Percentiles rank a stretch among this genome's conserved stretches.
phyloP scores from a whole-genome alignment of 2,329 filamentous ascomycete species.

The Fusarium xyrophilum region DNA sequence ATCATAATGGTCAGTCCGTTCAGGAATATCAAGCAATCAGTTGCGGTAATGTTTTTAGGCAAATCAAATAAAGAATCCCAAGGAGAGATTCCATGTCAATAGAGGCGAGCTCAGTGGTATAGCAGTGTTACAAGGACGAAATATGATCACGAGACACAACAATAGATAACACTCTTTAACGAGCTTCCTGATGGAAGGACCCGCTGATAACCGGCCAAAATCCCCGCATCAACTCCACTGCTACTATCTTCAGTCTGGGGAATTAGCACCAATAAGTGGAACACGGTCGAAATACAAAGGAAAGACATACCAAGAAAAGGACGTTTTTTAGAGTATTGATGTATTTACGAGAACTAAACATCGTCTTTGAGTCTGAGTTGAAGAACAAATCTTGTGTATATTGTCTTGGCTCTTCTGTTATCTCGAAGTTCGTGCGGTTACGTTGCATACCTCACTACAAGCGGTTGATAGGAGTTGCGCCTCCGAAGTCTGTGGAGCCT shows the following conservation, averaged over 20 bases:
- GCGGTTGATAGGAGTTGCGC: background rate
- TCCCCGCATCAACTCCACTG: conserved; percentile 27
- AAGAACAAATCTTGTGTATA: background rate
- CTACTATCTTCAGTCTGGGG: conserved; percentile 6
- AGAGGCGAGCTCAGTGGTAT: background rate
- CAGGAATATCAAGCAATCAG: background rate
- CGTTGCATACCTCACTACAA: background rate
- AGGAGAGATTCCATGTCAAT: background rate
- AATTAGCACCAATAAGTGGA: conserved; percentile 1
- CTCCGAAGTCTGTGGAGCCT: conserved; percentile 1
- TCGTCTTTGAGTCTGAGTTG: background rate
- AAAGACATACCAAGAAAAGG: background rate
- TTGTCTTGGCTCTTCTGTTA: background rate
- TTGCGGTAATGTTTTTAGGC: background rate
- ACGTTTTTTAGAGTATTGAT: background rate
- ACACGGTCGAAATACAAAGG: background rate
- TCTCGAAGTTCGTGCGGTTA: background rate
- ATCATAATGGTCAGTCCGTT: conserved; percentile 44
- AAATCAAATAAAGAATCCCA: no score
- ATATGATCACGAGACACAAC: conserved; percentile 1
- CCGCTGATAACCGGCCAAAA: conserved; percentile 29
- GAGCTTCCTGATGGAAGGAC: conserved; percentile 13
- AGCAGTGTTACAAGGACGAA: background rate
- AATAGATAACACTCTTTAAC: conserved; percentile 1
- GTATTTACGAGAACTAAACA: background rate